Conservation (phyloP, 2,329 filamentous ascomycete genomes). For the Zymoseptoria brevis region DNA sequence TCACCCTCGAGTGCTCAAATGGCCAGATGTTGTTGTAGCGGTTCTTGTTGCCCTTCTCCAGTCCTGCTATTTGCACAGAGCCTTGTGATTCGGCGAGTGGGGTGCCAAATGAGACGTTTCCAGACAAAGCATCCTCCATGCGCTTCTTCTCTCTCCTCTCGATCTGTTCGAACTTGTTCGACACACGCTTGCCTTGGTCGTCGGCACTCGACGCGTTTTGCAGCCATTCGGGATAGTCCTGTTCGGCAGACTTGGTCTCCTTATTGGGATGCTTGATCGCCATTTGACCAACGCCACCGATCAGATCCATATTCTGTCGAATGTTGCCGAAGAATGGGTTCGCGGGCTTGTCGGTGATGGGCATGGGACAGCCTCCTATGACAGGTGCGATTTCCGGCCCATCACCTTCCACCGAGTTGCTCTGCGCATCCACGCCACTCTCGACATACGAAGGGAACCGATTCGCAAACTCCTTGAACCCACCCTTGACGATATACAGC, state of each 20-base stretch:
- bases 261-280: constrained; percentile 50
- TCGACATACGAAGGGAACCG: constrained; percentile 61
- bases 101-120: constrained; percentile 50
- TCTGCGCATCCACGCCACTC: constrained; percentile 17
- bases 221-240: constrained; percentile 68
- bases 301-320: constrained; percentile 89
- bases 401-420: constrained; percentile 38
- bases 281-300: constrained; percentile 83
- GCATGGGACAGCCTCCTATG: constrained; percentile 83
- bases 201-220: constrained; percentile 55
- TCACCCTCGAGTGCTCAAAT: constrained; percentile 87
- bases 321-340: constrained; percentile 97
- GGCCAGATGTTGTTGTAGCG: constrained; percentile 97
- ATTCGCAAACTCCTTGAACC: constrained; percentile 66
- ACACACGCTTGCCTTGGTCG: constrained; percentile 71
- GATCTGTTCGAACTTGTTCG: constrained; percentile 74
- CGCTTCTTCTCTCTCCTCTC: constrained; percentile 79
- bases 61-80: constrained; percentile 69
- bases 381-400: constrained; percentile 60
- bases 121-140: constrained; percentile 76
- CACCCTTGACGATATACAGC: constrained; percentile 69
- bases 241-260: constrained; percentile 41
- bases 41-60: constrained; percentile 93
- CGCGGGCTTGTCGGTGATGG: constrained; percentile 56
- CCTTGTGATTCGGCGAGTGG: constrained; percentile 22